Evolutionary conservation across 2,329 filamentous ascomycete species (phyloP), one percentile per base, ranked within the genome.

Genomic region (Epichloe coenophiala): DNA sequence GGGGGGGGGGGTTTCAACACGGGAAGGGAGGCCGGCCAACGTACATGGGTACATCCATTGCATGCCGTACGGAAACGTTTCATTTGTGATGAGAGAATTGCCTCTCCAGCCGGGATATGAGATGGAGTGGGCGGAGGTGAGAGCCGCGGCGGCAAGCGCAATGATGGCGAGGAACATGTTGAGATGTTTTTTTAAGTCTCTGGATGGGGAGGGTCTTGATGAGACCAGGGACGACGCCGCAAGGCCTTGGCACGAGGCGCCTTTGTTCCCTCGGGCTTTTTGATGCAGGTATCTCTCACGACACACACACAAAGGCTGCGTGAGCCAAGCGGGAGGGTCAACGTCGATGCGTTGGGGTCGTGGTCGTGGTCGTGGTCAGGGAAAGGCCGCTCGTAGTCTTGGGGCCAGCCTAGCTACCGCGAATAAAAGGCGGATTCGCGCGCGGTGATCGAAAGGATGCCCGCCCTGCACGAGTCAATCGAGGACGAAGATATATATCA

Each of bases 21-120:
- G 45, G 27, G 31, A 3, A 4, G 11, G 3, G 8, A 9, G 27
- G 31, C 31, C 8, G 8, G 3, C 3, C 5, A 47, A 49, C 87
- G 71, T 73, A 95, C 89, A 96, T 67, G 90, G 89, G 72, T 95
- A 95, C 65, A 83, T 81, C 89, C 89, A 96, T 71, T 95, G 86
- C 86, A 93, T 91, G 69, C 89, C 90, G 58, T 86, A 95, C 2
- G 89, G 89, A 59, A 80, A 93, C 1, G 77, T 81, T 2, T 79
- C 80, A 65, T 88, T 94, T 42, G 83, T 85, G 62, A 84, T 77
- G 55, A 95, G 78, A 64, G 88, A 94, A 72, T 95, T 83, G 56
- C 88, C 89, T 76, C 89, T 72, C 82, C 85, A 91, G 58, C 86
- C 86, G 0, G 88, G 89, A 63, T 94, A 94, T 55, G 83, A 83